Percentiles rank a stretch among this genome's conserved stretches.
Conservation (phyloP, 306 rosid species). For the Lathyrus aphaca region DNA sequence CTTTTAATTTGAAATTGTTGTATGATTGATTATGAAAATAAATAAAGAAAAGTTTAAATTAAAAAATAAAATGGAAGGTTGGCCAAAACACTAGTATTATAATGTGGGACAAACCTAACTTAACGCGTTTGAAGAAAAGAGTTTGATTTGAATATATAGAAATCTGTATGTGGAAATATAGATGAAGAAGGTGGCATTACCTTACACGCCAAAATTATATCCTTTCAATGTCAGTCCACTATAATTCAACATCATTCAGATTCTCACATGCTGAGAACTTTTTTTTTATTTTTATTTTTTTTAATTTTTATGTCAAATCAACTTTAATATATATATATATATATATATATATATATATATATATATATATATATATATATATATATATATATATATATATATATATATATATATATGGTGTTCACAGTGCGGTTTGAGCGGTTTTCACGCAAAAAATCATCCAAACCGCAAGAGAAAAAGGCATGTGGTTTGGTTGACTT, state of each 20-base stretch:
- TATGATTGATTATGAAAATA: background rate
- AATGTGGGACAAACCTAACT: background rate
- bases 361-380: too few species aligned
- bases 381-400: too few species aligned
- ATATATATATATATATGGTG: too few species aligned
- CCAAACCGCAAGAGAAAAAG: too few species aligned
- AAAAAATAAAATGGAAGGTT: background rate
- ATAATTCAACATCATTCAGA: slow-evolving; percentile 6
- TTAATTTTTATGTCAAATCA: too few species aligned
- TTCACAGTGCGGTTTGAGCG: too few species aligned
- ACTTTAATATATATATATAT: too few species aligned
- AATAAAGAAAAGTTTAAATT: background rate
- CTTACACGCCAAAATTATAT: slow-evolving; percentile 13
- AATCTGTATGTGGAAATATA: background rate
- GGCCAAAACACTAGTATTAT: background rate
- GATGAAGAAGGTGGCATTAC: slow-evolving; percentile 27
- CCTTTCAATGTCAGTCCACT: slow-evolving; percentile 32
- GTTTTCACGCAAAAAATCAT: too few species aligned
- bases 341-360: too few species aligned
- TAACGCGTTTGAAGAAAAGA: slow-evolving; percentile 2
- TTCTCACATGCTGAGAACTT: slow-evolving; percentile 24
- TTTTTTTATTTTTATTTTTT: too few species aligned
- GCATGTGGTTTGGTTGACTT: too few species aligned
- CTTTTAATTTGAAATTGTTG: too few species aligned
- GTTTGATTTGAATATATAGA: background rate